Evolutionary conservation across 331 rosid genomes (phyloP), one percentile per base, ranked within the genome.

Genomic region (Arachis monticola): DNA sequence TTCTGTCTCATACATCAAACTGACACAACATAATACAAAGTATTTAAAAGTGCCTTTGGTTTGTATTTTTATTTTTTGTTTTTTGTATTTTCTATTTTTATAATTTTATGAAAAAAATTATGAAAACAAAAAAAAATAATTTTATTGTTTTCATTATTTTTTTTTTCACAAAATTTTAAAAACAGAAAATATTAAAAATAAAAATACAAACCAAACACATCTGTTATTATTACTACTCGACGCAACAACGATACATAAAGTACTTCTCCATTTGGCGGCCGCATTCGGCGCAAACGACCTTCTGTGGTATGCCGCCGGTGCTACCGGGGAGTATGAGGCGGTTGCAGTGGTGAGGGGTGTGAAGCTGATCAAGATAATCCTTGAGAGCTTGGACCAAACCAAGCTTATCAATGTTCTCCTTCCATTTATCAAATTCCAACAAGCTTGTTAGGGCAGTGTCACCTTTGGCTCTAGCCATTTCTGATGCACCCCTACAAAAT

Each of bases 201-300:
- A 27, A 27, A 27, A 27, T 27, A 27, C 30, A 27, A 27, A 27
- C 30, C 30, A 27, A 27, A 27, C 30, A 27, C 30, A n/a, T n/a
- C n/a, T n/a, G n/a, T n/a, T n/a, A n/a, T n/a, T n/a, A n/a, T n/a
- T 27, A 38, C 41, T 71, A 91, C 48, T 94, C 97, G 6, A 75
- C 84, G 45, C 97, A 94, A 61, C 97, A 94, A 40, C 97, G 93
- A 79, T 90, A 90, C 96, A 91, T 91, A 81, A 88, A 81, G 79
- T 77, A 91, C 80, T 82, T 92, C 83, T 92, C 99, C 99, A 92
- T 94, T 12, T 44, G 84, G 7, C 87, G 89, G 10, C 87, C 92
- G 47, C 99, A 94, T 47, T 94, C 99, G 17, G 97, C 83, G 40
- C 99, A 94, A 32, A 79, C 87, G 69, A 94, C 89, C 60, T 13